Base-by-base conservation (phyloP, 495 filamentous ascomycete species). In the Xylaria castorea region DNA sequence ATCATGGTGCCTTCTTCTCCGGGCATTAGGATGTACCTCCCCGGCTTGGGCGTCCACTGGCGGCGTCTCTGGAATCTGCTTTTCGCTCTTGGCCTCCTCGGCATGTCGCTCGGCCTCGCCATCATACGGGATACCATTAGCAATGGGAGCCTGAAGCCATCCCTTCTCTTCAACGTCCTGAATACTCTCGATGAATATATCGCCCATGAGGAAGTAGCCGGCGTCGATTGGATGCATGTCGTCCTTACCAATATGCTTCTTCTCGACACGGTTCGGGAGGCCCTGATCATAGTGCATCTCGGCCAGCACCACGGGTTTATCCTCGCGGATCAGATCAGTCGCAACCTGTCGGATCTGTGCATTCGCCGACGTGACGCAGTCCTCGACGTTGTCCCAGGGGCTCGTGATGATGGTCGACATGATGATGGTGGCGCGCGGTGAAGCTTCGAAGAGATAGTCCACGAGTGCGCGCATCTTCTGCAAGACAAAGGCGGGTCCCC, bases 161-260 rank as follows among this genome's bases (percentile, higher is more conserved):
- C 81, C 83, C 48, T 79, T 80, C 27, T 70, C 62, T 46, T 80
- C 74, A 12, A 81, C 83, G 32, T 79, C 71, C 69, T 75, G 57
- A 50, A 87, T 81, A 9, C 77, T 82, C 75, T 80, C 73, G 42
- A 78, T 79, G 80, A 84, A 87, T 58, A 82, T 80, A n/a, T 76
- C 75, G 18, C 83, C 85, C 84, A 87, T 85, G 71, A 83, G 81
- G 48, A 75, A 73, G 70, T 87, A 87, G 1, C 84, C 84, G n/a
- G 40, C 69, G 67, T 86, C 82, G 42, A 81, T 85, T 2, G 84
- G 85, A 72, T 86, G 85, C 68, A 75, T 71, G 63, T 76, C 62
- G 63, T 79, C 74, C 38, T 51, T 50, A 14, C 74, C 68, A 72
- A 80, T 75, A 77, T 79, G 65, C 66, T 73, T 61, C 66, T 61